phyloP scores from a whole-genome alignment of 2,329 filamentous ascomycete genomes.

The Sphaerulina musiva region DNA sequence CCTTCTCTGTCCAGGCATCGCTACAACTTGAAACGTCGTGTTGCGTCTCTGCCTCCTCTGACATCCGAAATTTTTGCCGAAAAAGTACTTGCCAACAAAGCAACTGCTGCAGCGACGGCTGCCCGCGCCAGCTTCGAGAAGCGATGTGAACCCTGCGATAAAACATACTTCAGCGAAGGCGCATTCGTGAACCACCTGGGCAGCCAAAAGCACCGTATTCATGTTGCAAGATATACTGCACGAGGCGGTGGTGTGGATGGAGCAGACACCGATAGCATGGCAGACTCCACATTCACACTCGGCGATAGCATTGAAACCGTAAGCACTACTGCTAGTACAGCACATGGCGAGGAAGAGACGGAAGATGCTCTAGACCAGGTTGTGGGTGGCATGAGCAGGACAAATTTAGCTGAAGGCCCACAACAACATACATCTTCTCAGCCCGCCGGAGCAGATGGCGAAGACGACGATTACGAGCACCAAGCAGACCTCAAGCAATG shows the following conservation, averaged over 20 bases:
- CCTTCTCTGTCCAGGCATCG: constrained; percentile 48
- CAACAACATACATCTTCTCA: constrained; percentile 12
- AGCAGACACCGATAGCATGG: constrained; percentile 58
- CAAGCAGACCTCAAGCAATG: constrained; percentile 51
- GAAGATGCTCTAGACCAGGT: constrained; percentile 73
- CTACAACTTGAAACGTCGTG: constrained; percentile 81
- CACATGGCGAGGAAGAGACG: constrained; percentile 39
- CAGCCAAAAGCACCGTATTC: constrained; percentile 80
- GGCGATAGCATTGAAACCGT: constrained; percentile 65
- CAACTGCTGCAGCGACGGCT: constrained; percentile 73
- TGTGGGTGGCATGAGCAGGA: constrained; percentile 67
- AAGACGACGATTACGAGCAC: constrained; percentile 31
- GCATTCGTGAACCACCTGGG: constrained; percentile 87
- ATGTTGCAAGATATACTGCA: constrained; percentile 48
- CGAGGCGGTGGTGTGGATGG: constrained; percentile 49
- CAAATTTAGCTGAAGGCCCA: constrained; percentile 43
- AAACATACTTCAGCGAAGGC: constrained; percentile 94
- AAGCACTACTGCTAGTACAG: constrained; percentile 43
- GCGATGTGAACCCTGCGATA: constrained; percentile 72
- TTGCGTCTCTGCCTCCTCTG: constrained; percentile 83
- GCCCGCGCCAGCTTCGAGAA: constrained; percentile 86
- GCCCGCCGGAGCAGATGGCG: constrained; percentile 26
- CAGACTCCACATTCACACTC: constrained; percentile 86
- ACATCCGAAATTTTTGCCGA: constrained; percentile 90
- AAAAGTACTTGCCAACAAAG: constrained; percentile 88